Evolutionary conservation across 2,329 filamentous ascomycete species (phyloP).

Genomic region (Colletotrichum navitas): DNA sequence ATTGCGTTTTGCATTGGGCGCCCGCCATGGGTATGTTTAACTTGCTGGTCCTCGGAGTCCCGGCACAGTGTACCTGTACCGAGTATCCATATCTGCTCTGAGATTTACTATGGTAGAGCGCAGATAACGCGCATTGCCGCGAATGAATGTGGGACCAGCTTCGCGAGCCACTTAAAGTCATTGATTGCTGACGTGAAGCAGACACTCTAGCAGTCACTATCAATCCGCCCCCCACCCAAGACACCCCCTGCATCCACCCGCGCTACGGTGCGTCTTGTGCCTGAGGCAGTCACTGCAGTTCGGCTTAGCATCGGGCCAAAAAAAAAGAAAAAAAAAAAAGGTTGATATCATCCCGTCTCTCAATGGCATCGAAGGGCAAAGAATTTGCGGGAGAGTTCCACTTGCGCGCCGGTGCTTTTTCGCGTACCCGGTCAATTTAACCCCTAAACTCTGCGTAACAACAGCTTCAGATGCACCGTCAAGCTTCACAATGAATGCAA

Average conservation of each 20-base stretch:
- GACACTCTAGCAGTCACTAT: conserved; percentile 11
- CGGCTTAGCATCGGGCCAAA: conserved; percentile 42
- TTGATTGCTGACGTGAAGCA: conserved; percentile 35
- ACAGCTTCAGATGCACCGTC: conserved; percentile 38
- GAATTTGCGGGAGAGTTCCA: conserved; percentile 46
- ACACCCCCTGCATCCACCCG: neutral
- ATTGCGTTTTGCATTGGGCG: neutral
- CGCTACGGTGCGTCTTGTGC: conserved; percentile 13
- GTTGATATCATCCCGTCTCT: conserved; percentile 41
- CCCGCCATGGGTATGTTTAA: neutral
- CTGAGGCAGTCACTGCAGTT: conserved; percentile 30
- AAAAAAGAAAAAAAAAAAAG: conserved; percentile 33
- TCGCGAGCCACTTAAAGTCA: conserved; percentile 38
- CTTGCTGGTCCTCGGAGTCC: conserved; percentile 17
- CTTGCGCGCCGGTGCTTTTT: conserved; percentile 34
- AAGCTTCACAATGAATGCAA: conserved; percentile 60
- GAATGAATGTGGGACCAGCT: conserved; percentile 32
- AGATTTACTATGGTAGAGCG: conserved; percentile 2
- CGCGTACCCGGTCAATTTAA: conserved; percentile 32
- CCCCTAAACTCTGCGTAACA: conserved; percentile 27
- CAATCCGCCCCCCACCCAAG: neutral
- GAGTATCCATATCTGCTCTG: neutral
- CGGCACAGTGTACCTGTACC: neutral
- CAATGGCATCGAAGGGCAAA: conserved; percentile 45
- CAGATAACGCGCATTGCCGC: conserved; percentile 34